Evolutionary conservation across 805 yeast species (phyloP).

Genomic region (Naumovozyma castellii): DNA sequence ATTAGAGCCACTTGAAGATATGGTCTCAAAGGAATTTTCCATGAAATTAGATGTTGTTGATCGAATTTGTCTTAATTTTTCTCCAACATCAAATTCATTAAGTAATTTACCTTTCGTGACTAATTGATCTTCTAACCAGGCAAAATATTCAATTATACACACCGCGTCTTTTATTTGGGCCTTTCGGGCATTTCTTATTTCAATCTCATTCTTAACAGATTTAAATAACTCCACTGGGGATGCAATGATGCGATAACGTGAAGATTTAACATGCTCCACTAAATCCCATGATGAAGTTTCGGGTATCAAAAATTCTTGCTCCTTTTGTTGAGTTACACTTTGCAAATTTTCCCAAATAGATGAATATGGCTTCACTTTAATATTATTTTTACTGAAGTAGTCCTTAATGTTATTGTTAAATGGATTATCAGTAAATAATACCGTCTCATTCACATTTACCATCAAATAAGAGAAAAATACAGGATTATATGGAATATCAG

Average conservation of each 20-base stretch:
- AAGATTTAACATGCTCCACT: slow-evolving; percentile 35
- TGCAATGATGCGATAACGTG: slow-evolving; percentile 32
- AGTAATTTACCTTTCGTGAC: slow-evolving; percentile 33
- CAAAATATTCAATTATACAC: slow-evolving; percentile 60
- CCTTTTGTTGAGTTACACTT: slow-evolving; percentile 12
- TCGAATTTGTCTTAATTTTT: slow-evolving; percentile 48
- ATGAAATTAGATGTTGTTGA: slow-evolving; percentile 44
- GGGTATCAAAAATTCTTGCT: slow-evolving; percentile 39
- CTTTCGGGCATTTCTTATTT: slow-evolving; percentile 55
- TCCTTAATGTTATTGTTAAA: slow-evolving; percentile 31
- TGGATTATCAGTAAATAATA: slow-evolving; percentile 45
- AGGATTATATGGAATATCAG: slow-evolving; percentile 77
- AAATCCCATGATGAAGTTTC: slow-evolving; percentile 61
- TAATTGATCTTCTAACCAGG: slow-evolving; percentile 72
- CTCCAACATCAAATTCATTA: slow-evolving; percentile 59
- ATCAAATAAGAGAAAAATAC: slow-evolving; percentile 65
- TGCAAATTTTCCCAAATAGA: slow-evolving; percentile 51
- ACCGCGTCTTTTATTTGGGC: slow-evolving; percentile 84
- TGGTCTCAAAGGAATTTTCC: slow-evolving; percentile 68
- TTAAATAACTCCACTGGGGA: slow-evolving; percentile 64
- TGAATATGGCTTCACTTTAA: slow-evolving; percentile 44
- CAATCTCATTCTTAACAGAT: slow-evolving; percentile 64
- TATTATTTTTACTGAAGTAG: slow-evolving; percentile 37
- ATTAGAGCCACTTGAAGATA: slow-evolving; percentile 67
- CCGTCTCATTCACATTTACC: slow-evolving; percentile 30